Conservation (phyloP, 1,139 yeast genomes). For the Scheffersomyces parashehatae region DNA sequence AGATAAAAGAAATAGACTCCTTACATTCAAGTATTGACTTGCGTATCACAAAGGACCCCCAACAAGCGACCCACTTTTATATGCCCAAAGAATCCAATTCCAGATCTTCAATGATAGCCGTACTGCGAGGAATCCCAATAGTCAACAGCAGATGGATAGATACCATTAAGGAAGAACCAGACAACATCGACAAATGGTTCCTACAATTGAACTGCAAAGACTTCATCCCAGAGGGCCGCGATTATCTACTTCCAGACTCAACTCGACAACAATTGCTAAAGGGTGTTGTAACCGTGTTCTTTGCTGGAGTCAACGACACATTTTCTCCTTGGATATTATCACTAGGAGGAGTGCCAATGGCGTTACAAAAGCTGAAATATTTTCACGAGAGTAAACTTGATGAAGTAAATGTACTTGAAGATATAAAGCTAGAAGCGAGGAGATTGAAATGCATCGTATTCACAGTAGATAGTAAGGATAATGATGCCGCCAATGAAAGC, state of each 20-base stretch:
- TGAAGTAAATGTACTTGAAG: conserved; percentile 3
- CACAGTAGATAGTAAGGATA: neutral
- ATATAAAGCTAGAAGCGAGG: conserved; percentile 1
- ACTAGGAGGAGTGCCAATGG: conserved; percentile 12
- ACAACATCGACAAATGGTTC: conserved; percentile 23
- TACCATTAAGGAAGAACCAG: conserved; percentile 10
- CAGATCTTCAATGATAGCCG: conserved; percentile 14
- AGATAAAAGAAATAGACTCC: neutral
- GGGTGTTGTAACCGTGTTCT: conserved; percentile 10
- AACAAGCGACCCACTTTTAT: conserved; percentile 28
- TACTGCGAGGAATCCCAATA: conserved; percentile 30
- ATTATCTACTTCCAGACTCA: conserved; percentile 15
- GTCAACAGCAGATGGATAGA: conserved; percentile 26
- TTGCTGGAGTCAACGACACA: conserved; percentile 7
- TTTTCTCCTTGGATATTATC: conserved; percentile 15
- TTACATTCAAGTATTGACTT: conserved; percentile 21
- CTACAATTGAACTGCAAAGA: conserved; percentile 11
- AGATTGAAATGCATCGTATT: neutral
- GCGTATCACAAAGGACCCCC: conserved; percentile 19
- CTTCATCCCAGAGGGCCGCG: conserved; percentile 18
- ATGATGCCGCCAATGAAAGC: no score
- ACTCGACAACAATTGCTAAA: conserved; percentile 14
- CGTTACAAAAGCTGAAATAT: conserved; percentile 1
- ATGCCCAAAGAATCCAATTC: conserved; percentile 12
- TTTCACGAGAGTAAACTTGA: neutral